Evolutionary conservation across 225 moss, liverwort and hornwort genomes (phyloP).

Genomic region (Takakia lepidozioides): DNA sequence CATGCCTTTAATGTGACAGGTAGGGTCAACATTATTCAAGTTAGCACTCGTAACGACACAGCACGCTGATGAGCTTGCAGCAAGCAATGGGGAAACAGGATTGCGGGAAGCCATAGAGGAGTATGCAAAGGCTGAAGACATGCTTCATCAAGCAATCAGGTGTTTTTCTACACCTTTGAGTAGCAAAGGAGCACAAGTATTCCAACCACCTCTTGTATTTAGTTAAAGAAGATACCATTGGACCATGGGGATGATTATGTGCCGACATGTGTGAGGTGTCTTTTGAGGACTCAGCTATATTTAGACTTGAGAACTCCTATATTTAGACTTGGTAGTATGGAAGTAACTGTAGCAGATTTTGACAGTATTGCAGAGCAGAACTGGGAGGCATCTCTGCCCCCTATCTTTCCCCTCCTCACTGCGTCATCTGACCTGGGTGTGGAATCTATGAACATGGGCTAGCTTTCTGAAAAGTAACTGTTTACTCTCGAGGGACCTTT

Average conservation of each 20-base stretch:
- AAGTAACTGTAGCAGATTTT: too few relatives aligned
- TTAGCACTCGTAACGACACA: constrained; percentile 76
- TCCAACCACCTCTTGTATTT: neutral
- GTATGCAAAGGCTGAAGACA: constrained; percentile 69
- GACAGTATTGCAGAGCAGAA: constrained; percentile 59
- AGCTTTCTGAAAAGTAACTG: neutral
- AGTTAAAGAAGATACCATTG: neutral
- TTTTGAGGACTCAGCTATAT: too few relatives aligned
- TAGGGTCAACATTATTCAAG: constrained; percentile 85
- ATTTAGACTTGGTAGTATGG: too few relatives aligned
- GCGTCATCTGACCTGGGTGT: neutral
- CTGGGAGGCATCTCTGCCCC: constrained; percentile 60
- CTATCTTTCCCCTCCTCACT: neutral
- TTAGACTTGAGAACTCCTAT: too few relatives aligned
- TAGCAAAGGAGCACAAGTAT: neutral
- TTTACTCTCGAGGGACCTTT: too few relatives aligned
- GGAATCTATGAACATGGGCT: neutral
- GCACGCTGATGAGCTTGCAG: constrained; percentile 51
- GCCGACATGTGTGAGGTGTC: too few relatives aligned
- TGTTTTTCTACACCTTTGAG: constrained; percentile 5
- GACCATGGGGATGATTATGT: too few relatives aligned
- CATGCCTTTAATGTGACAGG: constrained; percentile 24
- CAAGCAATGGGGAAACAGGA: constrained; percentile 18
- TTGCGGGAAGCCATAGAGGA: constrained; percentile 29
- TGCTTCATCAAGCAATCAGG: constrained; percentile 80